Evolutionary conservation across 2,329 filamentous ascomycete genomes (phyloP).

Genomic region (Paraphaeosphaeria sporulosa): DNA sequence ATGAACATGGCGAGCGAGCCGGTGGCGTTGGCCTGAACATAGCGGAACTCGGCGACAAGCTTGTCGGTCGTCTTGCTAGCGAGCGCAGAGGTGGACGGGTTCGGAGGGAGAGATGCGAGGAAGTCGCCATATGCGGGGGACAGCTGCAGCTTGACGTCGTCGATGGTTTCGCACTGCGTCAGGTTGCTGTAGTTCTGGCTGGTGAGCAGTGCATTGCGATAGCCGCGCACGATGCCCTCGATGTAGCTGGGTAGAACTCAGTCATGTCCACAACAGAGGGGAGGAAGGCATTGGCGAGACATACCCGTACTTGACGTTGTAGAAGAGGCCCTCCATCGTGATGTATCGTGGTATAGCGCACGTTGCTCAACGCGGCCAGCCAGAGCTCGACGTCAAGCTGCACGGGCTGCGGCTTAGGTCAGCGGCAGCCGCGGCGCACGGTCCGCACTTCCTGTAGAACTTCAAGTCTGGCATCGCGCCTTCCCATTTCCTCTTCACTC

Average conservation of each 20-base stretch:
- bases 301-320: constrained; percentile 93
- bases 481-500: constrained; percentile 5
- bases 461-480: constrained; percentile 7
- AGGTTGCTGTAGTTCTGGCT: constrained; percentile 92
- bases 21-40: constrained; percentile 91
- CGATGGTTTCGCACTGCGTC: constrained; percentile 96
- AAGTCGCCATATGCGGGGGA: constrained; percentile 97
- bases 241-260: constrained; percentile 72
- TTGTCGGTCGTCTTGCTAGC: constrained; percentile 97
- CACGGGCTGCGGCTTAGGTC: not conserved
- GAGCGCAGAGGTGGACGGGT: constrained; percentile 94
- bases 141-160: constrained; percentile 97
- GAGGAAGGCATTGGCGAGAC: constrained; percentile 32
- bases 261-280: not conserved
- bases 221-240: constrained; percentile 96
- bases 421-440: constrained; percentile 5
- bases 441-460: not conserved
- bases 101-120: constrained; percentile 89
- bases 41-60: constrained; percentile 95
- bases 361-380: constrained; percentile 19
- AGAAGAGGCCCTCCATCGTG: constrained; percentile 88
- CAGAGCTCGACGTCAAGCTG: constrained; percentile 14
- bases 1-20: constrained; percentile 94
- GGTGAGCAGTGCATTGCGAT: constrained; percentile 92
- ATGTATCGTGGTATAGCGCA: constrained; percentile 24